Evolutionary conservation across 768 basidiomycete species (phyloP), one percentile per base, ranked within the genome.

Genomic region (Russula foetens): DNA sequence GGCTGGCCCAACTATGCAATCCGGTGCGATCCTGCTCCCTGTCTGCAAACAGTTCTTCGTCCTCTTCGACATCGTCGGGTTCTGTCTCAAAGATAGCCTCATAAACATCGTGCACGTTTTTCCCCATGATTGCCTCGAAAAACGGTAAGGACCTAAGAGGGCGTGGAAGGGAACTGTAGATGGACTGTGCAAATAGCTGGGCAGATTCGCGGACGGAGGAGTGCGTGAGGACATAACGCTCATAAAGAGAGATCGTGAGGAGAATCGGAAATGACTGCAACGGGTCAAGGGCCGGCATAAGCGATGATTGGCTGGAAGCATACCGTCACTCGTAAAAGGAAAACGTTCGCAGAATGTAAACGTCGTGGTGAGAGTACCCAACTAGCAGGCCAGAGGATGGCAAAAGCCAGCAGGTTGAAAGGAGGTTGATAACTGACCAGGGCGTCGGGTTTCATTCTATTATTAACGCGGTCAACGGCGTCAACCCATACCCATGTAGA

Each of bases 391-490:
- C 90, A 87, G 51, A 96, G 79, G 59, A 96, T 76, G 29, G 84
- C 58, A 70, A 93, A 85, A 1, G 94, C 94, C 21, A 90, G 74
- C 21, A 92, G 75, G 67, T 91, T 92, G 79, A 92, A 92, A 1
- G 93, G 93, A 1, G 90, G 91, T 65, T 93, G 90, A 67, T 97
- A 96, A 49, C 88, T 92, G 75, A 95, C 92, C 19, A 97, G 76
- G 1, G 90, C 90, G 69, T 95, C 92, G 2, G 87, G 85, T 69
- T 93, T 93, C 69, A 93, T 88, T 24, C 92, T 90, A 63, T 12
- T 43, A 43, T 46, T 44, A 53, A 43, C 23, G 56, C n/a, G n/a
- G 64, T 65, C 45, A 49, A 64, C n/a, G 28, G 23, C 29, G 15
- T 39, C 41, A 53, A 54, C 17, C 9, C 8, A 21, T 33, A 17